Evolutionary conservation across 495 filamentous ascomycete species (phyloP).

Genomic region (Penicillium alfredii): DNA sequence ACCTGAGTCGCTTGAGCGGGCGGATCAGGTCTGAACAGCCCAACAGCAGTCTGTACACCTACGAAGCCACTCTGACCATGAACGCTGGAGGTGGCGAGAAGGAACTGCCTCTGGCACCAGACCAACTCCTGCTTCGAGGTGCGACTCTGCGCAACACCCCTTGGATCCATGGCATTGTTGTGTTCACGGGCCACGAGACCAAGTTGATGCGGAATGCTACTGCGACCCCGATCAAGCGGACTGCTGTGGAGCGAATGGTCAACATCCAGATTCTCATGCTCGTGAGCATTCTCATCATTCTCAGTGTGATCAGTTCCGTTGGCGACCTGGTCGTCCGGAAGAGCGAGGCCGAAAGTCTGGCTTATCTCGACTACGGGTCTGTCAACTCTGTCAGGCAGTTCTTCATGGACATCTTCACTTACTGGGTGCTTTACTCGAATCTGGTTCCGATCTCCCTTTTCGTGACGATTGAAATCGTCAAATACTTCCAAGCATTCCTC

Average conservation of each 20-base stretch:
- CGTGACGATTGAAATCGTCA: constrained; percentile 96
- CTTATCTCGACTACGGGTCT: constrained; percentile 63
- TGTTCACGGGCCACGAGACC: constrained; percentile 98
- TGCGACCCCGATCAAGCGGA: constrained; percentile 94
- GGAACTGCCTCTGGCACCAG: constrained; percentile 74
- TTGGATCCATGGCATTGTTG: constrained; percentile 94
- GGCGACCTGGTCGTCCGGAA: constrained; percentile 79
- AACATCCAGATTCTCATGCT: constrained; percentile 92
- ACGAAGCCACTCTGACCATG: constrained; percentile 94
- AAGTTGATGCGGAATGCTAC: constrained; percentile 99
- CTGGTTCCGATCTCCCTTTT: constrained; percentile 96
- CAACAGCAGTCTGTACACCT: constrained; percentile 97
- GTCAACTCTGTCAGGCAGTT: constrained; percentile 68
- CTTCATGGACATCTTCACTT: constrained; percentile 91
- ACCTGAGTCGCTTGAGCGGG: constrained; percentile 81
- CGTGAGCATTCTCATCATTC: constrained; percentile 70
- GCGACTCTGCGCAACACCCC: constrained; percentile 95
- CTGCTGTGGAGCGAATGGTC: constrained; percentile 86
- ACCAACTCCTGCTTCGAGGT: constrained; percentile 84
- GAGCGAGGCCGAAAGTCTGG: constrained; percentile 50
- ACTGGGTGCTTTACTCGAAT: constrained; percentile 98
- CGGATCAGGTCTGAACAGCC: constrained; percentile 91
- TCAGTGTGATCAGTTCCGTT: constrained; percentile 84
- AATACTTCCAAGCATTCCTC: constrained; percentile 93
- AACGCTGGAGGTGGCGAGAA: constrained; percentile 92